phyloP scores from a whole-genome alignment of 495 filamentous ascomycete genomes.

The Podospora pseudopauciseta region DNA sequence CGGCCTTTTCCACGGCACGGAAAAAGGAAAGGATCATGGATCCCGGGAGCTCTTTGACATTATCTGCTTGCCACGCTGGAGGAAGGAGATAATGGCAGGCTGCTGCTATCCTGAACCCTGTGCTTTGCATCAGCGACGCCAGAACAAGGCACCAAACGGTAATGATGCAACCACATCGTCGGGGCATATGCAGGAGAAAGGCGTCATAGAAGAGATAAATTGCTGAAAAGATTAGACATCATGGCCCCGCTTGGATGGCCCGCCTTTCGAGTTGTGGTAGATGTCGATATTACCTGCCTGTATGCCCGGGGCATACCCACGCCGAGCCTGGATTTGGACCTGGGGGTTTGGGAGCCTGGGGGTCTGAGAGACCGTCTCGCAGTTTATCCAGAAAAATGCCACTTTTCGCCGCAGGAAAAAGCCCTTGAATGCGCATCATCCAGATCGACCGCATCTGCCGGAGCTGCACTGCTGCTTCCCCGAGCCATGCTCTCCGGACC shows the following conservation, averaged over 20 bases:
- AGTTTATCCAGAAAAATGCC: conserved; percentile 16
- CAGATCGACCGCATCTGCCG: conserved; percentile 18
- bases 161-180: conserved; percentile 12
- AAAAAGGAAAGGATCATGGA: background rate
- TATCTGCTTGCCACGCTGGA: background rate
- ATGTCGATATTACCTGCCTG: background rate
- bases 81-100: conserved; percentile 1
- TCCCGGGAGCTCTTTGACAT: background rate
- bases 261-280: background rate
- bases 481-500: conserved; percentile 12
- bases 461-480: conserved; percentile 18
- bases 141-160: conserved; percentile 13
- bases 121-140: conserved; percentile 18
- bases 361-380: background rate
- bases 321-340: conserved; percentile 1
- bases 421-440: conserved; percentile 14
- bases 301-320: conserved; percentile 2
- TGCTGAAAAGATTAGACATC: conserved; percentile 8
- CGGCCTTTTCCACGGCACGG: background rate
- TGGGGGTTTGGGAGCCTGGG: background rate
- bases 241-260: background rate
- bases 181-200: conserved; percentile 13
- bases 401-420: conserved; percentile 9
- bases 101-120: conserved; percentile 10
- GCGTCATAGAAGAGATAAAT: conserved; percentile 9